phyloP scores from a whole-genome alignment of 306 rosid genomes.

The Vigna nakashimae region DNA sequence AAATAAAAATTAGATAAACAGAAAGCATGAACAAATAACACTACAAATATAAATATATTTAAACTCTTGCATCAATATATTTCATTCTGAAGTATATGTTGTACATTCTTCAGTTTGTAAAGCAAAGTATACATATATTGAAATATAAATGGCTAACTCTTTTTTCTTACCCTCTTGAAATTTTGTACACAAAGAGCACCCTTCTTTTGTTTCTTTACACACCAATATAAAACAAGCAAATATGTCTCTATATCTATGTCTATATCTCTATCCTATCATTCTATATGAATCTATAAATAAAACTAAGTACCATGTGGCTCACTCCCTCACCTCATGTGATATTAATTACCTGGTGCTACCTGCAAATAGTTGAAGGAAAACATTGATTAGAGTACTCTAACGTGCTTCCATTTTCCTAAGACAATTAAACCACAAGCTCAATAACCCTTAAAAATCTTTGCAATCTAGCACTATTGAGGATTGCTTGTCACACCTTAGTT shows the following conservation, averaged over 20 bases:
- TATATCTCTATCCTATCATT: neutral
- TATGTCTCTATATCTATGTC: slow-evolving; percentile 24
- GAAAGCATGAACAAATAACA: neutral
- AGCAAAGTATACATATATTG: slow-evolving; percentile 5
- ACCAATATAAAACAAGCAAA: slow-evolving; percentile 28
- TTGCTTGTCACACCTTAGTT: slow-evolving; percentile 13
- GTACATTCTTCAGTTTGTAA: slow-evolving; percentile 11
- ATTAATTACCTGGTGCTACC: slow-evolving; percentile 32
- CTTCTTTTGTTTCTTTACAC: slow-evolving; percentile 41
- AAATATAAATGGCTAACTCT: neutral
- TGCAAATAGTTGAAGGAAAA: slow-evolving; percentile 27
- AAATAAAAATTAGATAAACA: neutral
- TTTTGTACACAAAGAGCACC: slow-evolving; percentile 46
- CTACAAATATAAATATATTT: neutral
- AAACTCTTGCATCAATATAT: slow-evolving; percentile 31
- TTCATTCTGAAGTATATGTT: slow-evolving; percentile 12
- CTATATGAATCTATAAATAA: slow-evolving; percentile 19
- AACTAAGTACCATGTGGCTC: slow-evolving; percentile 35
- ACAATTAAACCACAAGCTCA: slow-evolving; percentile 39
- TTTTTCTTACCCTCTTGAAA: neutral
- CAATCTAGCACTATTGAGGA: slow-evolving; percentile 18
- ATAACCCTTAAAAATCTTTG: slow-evolving; percentile 34
- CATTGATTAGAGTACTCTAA: slow-evolving; percentile 32
- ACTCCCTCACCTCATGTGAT: slow-evolving; percentile 31
- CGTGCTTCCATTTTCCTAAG: slow-evolving; percentile 23